phyloP scores from a whole-genome alignment of 495 filamentous ascomycete genomes.

The Penicillium egyptiacum region DNA sequence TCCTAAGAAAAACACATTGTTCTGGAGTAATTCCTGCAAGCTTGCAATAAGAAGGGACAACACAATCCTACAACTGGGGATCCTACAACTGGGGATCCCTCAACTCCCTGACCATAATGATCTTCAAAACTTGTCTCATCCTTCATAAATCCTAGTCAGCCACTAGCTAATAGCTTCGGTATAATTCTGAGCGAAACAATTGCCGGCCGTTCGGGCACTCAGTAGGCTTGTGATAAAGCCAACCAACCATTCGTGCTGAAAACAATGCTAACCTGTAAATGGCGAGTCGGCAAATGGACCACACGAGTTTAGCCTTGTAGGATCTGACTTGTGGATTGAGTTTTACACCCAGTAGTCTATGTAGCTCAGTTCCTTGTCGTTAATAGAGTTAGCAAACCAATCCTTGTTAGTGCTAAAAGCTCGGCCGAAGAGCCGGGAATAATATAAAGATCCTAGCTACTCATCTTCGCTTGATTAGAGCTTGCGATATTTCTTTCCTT shows the following conservation, averaged over 20 bases:
- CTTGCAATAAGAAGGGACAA: no score
- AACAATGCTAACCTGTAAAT: background rate
- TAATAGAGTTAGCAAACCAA: background rate
- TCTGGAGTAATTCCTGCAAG: no score
- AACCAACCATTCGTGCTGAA: background rate
- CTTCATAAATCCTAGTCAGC: background rate
- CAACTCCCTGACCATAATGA: no score
- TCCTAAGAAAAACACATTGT: background rate
- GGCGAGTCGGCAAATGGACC: conserved; percentile 11
- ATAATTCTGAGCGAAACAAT: conserved; percentile 15
- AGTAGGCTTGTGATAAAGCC: background rate
- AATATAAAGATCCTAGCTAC: background rate
- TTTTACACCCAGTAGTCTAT: background rate
- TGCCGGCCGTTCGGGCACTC: conserved; percentile 3
- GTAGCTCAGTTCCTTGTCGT: background rate
- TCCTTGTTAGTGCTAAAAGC: background rate
- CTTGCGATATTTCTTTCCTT: background rate
- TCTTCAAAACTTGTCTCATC: background rate
- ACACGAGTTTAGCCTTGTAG: background rate
- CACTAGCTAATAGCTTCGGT: conserved; percentile 7
- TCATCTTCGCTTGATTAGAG: background rate
- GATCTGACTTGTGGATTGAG: background rate
- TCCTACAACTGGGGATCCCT: no score
- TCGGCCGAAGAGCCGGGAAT: background rate
- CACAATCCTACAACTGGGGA: no score